These are phyloP conservation scores for Anastatica hierochuntica DNA, from an alignment of 345 rosid genomes.

Conservation along the genomic window DNA sequence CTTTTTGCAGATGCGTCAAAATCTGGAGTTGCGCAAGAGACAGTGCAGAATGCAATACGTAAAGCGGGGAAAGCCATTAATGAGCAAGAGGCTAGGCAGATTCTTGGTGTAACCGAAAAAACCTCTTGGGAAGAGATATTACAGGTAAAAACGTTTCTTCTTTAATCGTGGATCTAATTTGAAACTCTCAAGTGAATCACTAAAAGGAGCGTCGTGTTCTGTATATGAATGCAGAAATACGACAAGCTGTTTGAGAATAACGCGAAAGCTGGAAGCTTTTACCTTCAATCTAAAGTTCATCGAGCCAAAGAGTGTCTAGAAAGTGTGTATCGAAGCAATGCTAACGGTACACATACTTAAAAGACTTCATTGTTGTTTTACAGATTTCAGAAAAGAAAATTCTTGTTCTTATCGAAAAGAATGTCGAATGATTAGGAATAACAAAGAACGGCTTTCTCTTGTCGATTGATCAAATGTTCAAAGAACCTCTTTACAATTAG, in stretches of 20 bases:
- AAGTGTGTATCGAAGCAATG: background rate
- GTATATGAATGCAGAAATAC: background rate
- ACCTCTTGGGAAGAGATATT: background rate
- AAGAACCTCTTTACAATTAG: too few relatives aligned
- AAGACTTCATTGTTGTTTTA: background rate
- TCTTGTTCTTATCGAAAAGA: background rate
- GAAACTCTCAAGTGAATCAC: background rate
- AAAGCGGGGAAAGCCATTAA: background rate
- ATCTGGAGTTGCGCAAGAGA: background rate
- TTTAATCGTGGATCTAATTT: background rate
- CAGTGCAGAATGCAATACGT: background rate
- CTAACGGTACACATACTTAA: background rate
- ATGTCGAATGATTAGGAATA: too few relatives aligned
- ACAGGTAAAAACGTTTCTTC: background rate
- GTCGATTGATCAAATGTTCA: too few relatives aligned
- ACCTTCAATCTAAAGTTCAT: background rate
- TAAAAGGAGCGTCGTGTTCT: background rate
- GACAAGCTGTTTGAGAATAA: background rate
- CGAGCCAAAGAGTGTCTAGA: background rate
- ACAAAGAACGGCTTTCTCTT: too few relatives aligned
- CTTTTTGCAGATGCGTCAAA: background rate
- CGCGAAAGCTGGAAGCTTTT: background rate
- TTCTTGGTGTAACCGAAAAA: background rate
- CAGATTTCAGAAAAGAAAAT: background rate
- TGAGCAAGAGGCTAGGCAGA: background rate